phyloP scores from a whole-genome alignment of 805 yeast species.

The Schwanniomyces polymorphus region DNA sequence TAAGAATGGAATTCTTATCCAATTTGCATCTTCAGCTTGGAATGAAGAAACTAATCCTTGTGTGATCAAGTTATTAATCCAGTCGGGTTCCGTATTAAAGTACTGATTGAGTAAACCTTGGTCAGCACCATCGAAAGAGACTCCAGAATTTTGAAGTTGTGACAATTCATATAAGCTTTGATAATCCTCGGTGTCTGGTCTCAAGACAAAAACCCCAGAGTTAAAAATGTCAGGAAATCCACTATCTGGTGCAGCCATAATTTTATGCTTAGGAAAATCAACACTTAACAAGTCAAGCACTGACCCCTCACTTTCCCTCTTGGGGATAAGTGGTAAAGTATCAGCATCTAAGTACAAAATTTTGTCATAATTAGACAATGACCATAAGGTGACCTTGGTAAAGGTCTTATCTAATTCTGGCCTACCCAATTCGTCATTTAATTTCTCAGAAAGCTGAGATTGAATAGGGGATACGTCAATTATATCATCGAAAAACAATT shows the following conservation, averaged over 20 bases:
- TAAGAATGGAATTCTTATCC: slow-evolving; percentile 76
- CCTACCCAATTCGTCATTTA: slow-evolving; percentile 40
- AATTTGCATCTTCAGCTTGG: slow-evolving; percentile 28
- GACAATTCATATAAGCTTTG: slow-evolving; percentile 13
- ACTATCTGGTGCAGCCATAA: slow-evolving; percentile 71
- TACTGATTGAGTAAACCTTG: slow-evolving; percentile 85
- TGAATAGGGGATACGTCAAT: slow-evolving; percentile 24
- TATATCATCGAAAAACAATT: slow-evolving; percentile 26
- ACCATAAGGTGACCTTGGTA: slow-evolving; percentile 61
- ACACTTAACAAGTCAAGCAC: slow-evolving; percentile 31
- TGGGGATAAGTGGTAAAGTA: slow-evolving; percentile 46
- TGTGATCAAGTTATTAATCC: slow-evolving; percentile 24
- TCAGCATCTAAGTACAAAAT: slow-evolving; percentile 68
- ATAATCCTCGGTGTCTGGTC: slow-evolving; percentile 50
- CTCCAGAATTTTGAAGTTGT: slow-evolving; percentile 7
- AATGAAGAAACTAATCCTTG: background rate
- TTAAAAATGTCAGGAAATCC: slow-evolving; percentile 94
- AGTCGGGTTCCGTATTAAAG: slow-evolving; percentile 48
- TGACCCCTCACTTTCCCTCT: slow-evolving; percentile 10
- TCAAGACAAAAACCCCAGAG: slow-evolving; percentile 67
- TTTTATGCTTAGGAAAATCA: slow-evolving; percentile 19
- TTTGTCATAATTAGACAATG: slow-evolving; percentile 40
- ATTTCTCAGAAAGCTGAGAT: slow-evolving; percentile 23
- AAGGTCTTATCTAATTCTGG: slow-evolving; percentile 54
- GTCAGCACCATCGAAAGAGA: slow-evolving; percentile 83